Evolutionary conservation across 805 yeast genomes (phyloP), one percentile per base, ranked within the genome.

Genomic region (Saccharomycopsis babjevae): DNA sequence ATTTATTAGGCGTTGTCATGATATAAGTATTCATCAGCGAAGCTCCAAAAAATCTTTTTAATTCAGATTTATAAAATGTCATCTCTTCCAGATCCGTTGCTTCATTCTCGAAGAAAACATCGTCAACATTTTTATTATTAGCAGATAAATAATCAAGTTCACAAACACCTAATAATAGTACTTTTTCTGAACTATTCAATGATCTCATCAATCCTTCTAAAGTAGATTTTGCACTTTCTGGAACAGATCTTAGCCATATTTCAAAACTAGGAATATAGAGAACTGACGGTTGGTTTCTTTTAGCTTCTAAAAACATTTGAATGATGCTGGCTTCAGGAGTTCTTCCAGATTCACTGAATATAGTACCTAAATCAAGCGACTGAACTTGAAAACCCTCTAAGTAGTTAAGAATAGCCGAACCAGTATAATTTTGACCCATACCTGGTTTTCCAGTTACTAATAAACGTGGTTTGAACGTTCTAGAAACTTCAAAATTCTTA

Each of bases 311-410:
- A 68, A 94, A 86, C 50, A 88, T 79, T 69, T 89, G 97, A 34
- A 93, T 88, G 22, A 91, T 79, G 0, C 88, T 80, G 68, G 89
- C 86, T 70, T 94, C 99, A 1, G 93, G 85, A 0, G 96, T 82
- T 67, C 89, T 76, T 0, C 90, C 83, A 7, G 93, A 77, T 67
- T 93, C 97, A 15, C 90, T 83, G 64, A 84, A 83, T 59, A 94
- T 70, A 7, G 85, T 78, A 1, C 91, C 88, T 61, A 94, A 74
- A 69, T 94, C 99, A 50, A 94, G 76, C 0, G 88, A 82, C 70
- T 94, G 97, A 15, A 90, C 85, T 68, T 90, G 93, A 67, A 86
- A 89, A 0, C 97, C 96, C 73, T 94, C 99, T 58, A 94, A 74
- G 66, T 83, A 79, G 67, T 90, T 87, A 58, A 93, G 75, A 10